A percentile compares a stretch with the other conserved stretches of the same genome.
These are phyloP conservation scores for Russula virescens DNA, from an alignment of 768 basidiomycete genomes.

Conservation along the genomic window DNA sequence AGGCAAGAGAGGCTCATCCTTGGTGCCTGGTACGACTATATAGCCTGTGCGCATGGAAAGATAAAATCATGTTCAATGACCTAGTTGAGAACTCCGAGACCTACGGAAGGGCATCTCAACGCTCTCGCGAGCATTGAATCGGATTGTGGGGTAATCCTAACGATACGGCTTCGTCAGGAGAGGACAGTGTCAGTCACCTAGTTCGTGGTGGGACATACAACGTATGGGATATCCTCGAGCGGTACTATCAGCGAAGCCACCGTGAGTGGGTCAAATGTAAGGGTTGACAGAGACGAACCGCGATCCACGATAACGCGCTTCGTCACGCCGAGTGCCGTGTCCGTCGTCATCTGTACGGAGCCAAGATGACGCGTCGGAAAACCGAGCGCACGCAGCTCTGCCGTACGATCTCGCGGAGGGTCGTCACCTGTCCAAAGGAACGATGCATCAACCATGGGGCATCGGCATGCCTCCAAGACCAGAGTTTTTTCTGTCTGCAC, in stretches of 20 bases:
- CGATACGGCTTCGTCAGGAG: not conserved
- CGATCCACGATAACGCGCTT: constrained; percentile 75
- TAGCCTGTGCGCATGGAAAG: constrained; percentile 34
- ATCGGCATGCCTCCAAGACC: too few species aligned
- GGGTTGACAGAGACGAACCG: constrained; percentile 33
- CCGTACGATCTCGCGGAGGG: constrained; percentile 90
- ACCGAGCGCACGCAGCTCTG: constrained; percentile 77
- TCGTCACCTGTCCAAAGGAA: constrained; percentile 65
- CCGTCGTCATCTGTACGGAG: constrained; percentile 94
- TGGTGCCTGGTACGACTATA: constrained; percentile 34
- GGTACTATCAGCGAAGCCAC: constrained; percentile 39
- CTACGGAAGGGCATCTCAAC: constrained; percentile 98
- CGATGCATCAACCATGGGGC: not conserved
- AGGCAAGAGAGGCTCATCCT: constrained; percentile 69
- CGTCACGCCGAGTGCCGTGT: constrained; percentile 91
- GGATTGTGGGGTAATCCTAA: constrained; percentile 86
- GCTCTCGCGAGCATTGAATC: constrained; percentile 79
- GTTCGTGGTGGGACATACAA: constrained; percentile 39
- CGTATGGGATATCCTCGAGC: constrained; percentile 65
- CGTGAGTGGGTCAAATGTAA: not conserved
- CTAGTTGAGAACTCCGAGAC: constrained; percentile 30
- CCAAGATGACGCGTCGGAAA: constrained; percentile 87
- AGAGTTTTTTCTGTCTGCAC: too few species aligned
- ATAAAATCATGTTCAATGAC: not conserved
- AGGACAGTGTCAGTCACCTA: not conserved